Evolutionary conservation across 495 filamentous ascomycete species (phyloP), one percentile per base, ranked within the genome.

Genomic region (Penicillium silybi): DNA sequence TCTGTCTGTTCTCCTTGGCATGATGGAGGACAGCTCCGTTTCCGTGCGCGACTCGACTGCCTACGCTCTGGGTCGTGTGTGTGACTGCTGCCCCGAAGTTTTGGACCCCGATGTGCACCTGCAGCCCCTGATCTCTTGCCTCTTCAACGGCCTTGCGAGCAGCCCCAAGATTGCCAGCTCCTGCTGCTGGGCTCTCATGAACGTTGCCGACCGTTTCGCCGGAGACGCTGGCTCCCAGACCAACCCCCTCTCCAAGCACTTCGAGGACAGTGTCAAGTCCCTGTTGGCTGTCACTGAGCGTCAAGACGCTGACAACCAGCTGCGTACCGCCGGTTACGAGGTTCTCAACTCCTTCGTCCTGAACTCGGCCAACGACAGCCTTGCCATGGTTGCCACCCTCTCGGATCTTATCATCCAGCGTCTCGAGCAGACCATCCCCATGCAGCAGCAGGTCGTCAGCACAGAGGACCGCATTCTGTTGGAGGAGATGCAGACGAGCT

Each of bases 111-210:
- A 78, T 53, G 73, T 84, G 53, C 89, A 96, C 69, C 80, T 98
- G 8, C 85, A 89, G 50, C 80, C 85, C 19, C 75, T 98, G 44
- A 89, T 97, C 57, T 79, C 79, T 27, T 86, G 91, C 48, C 81
- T 98, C n/a, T 97, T 98, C 71, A 83, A 81, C 41, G 93, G 92
- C 41, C 77, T 96, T 46, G 80, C 91, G 46, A 95, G 88, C 74
- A 92, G 88, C 65, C 85, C 92, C 38, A 96, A 95, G 78, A 97
- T 98, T 84, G 93, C 93, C 40, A 85, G 87, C 50, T 97, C 95
- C 17, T 97, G 95, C 81, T 98, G 93, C 74, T 97, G 95, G 92
- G 90, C 93, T 32, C 73, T 98, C 54, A 98, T 98, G 92, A 98
- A 97, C 65, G 83, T 98, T 53, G 92, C 92, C 20, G 93, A 97